Percentiles rank a stretch among this genome's conserved stretches.
Evolutionary conservation across 2,329 filamentous ascomycete genomes (phyloP).

Genomic region (Aureobasidium sp.): DNA sequence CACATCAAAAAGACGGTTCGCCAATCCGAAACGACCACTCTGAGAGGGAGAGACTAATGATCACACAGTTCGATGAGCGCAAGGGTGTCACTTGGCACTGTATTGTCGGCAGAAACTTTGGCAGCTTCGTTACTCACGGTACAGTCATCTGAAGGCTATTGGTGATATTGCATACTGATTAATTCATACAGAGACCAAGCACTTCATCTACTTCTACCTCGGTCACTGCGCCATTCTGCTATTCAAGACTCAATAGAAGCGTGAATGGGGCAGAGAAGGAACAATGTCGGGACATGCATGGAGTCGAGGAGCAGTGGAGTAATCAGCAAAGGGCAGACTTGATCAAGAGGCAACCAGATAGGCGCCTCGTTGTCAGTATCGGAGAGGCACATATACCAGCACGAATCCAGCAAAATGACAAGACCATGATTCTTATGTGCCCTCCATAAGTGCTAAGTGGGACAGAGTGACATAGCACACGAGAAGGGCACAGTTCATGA

Average conservation of each 20-base stretch:
- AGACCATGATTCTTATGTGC: neutral
- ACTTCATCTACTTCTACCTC: slow-evolving; percentile 99
- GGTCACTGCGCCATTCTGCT: slow-evolving; percentile 96
- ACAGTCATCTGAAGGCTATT: slow-evolving; percentile 27
- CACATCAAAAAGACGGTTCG: slow-evolving; percentile 86
- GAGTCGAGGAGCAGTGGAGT: neutral
- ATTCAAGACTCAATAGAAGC: slow-evolving; percentile 88
- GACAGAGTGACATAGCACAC: no score
- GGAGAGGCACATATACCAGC: neutral
- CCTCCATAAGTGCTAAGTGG: neutral
- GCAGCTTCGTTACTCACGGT: slow-evolving; percentile 98
- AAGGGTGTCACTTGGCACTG: slow-evolving; percentile 99
- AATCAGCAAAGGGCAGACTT: neutral
- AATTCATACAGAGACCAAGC: slow-evolving; percentile 73
- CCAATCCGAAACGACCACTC: neutral
- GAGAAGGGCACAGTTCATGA: no score
- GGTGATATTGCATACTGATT: slow-evolving; percentile 19
- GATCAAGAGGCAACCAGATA: neutral
- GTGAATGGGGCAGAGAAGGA: neutral
- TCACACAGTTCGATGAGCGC: slow-evolving; percentile 79
- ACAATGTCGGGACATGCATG: slow-evolving; percentile 4
- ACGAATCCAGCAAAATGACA: neutral
- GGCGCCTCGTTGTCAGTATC: neutral
- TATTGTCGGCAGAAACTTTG: slow-evolving; percentile 97
- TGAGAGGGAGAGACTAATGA: neutral